Evolutionary conservation across 2,329 filamentous ascomycete species (phyloP).

Genomic region (Hymenoscyphus infarciens): DNA sequence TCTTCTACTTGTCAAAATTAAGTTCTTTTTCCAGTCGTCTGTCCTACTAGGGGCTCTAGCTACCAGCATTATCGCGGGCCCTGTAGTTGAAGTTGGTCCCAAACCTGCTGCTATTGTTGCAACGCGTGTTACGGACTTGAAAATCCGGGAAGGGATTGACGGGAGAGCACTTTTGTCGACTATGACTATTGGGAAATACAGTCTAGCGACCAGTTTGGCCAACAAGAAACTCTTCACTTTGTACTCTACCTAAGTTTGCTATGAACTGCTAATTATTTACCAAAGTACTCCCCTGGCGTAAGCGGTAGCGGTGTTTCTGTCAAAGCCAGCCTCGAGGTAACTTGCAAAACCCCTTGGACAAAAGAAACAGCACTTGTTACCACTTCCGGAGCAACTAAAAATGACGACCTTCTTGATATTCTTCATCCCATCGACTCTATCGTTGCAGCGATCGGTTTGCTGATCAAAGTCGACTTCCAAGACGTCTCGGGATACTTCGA

Average conservation of each 20-base stretch:
- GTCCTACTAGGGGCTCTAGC: neutral
- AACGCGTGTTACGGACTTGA: neutral
- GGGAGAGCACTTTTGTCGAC: neutral
- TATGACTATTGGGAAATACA: neutral
- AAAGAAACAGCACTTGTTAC: neutral
- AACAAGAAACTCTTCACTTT: neutral
- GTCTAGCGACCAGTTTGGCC: neutral
- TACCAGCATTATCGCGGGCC: neutral
- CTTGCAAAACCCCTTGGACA: constrained; percentile 2
- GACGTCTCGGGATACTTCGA: constrained; percentile 3
- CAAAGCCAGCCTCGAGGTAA: neutral
- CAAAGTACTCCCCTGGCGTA: neutral
- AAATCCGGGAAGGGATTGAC: neutral
- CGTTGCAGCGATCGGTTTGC: neutral
- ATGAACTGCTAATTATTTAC: neutral
- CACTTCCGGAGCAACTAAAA: constrained; percentile 5
- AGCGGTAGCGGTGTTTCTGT: neutral
- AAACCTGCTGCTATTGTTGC: neutral
- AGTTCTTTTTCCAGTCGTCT: neutral
- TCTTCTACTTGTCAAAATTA: neutral
- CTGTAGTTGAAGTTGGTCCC: neutral
- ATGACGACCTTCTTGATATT: neutral
- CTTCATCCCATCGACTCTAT: constrained; percentile 5
- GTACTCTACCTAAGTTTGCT: neutral
- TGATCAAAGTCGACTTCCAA: constrained; percentile 5